Evolutionary conservation across 495 filamentous ascomycete genomes (phyloP).

Genomic region (Oidiodendron maius): DNA sequence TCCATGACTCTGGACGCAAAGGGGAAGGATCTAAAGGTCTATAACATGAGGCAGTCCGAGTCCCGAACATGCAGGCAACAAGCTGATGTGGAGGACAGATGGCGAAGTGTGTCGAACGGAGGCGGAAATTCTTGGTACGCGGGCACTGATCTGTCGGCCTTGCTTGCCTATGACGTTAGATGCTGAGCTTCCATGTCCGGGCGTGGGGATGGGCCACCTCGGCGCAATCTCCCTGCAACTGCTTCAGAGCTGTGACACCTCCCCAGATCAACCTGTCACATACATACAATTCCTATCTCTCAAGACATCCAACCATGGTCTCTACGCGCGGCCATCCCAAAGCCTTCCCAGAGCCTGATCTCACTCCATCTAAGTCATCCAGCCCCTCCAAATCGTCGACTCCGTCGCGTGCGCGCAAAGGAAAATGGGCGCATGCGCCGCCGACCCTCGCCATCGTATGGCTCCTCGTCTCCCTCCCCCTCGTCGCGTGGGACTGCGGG

Average conservation of each 20-base stretch:
- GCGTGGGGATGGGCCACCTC: too few relatives aligned
- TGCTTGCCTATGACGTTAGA: too few relatives aligned
- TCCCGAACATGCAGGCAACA: neutral
- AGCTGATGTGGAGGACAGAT: constrained; percentile 11
- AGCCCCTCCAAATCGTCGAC: too few relatives aligned
- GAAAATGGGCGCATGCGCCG: constrained; percentile 62
- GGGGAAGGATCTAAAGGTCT: neutral
- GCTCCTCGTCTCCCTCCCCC: constrained; percentile 71
- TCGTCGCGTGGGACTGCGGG: constrained; percentile 76
- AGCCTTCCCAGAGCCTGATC: constrained; percentile 17
- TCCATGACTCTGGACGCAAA: constrained; percentile 21
- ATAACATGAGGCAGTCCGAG: neutral
- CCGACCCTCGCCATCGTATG: constrained; percentile 60
- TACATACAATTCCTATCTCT: neutral
- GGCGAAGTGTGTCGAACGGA: constrained; percentile 1
- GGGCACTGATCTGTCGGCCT: too few relatives aligned
- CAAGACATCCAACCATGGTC: constrained; percentile 13
- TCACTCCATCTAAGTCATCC: constrained; percentile 13
- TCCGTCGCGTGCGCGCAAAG: constrained; percentile 25
- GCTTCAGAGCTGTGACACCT: too few relatives aligned
- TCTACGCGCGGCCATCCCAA: constrained; percentile 17
- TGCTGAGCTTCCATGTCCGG: too few relatives aligned
- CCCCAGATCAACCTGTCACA: neutral
- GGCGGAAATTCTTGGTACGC: constrained; percentile 7
- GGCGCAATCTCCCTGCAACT: too few relatives aligned